Evolutionary conservation across 768 basidiomycete genomes (phyloP).

Genomic region (Lentinula detonsa): DNA sequence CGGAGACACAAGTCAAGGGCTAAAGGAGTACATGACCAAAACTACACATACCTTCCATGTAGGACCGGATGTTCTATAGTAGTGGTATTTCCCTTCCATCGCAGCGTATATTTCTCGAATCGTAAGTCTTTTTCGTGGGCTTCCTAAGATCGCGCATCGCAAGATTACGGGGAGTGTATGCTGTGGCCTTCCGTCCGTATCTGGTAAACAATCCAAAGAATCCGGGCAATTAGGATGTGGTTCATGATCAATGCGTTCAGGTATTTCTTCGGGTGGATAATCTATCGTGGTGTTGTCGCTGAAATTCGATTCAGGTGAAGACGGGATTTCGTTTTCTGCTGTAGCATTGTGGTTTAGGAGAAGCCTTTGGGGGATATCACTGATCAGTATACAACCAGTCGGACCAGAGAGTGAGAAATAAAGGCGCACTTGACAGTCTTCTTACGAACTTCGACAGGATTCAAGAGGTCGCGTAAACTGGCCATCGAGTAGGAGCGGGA

Average conservation of each 20-base stretch:
- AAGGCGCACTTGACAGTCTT: slow-evolving; percentile 35
- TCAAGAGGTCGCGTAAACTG: slow-evolving; percentile 49
- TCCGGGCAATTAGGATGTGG: slow-evolving; percentile 77
- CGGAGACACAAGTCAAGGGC: background rate
- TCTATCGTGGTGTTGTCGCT: slow-evolving; percentile 22
- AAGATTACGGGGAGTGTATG: slow-evolving; percentile 83
- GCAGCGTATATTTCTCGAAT: slow-evolving; percentile 83
- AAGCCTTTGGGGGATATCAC: slow-evolving; percentile 17
- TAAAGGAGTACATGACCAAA: background rate
- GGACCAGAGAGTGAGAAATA: background rate
- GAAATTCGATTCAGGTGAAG: slow-evolving; percentile 27
- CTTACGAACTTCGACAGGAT: slow-evolving; percentile 40
- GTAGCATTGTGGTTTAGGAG: slow-evolving; percentile 17
- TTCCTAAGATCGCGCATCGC: slow-evolving; percentile 78
- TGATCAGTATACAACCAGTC: background rate
- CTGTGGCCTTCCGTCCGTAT: slow-evolving; percentile 74
- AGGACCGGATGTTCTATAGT: slow-evolving; percentile 73
- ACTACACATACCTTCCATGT: slow-evolving; percentile 72
- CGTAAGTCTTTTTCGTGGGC: slow-evolving; percentile 66
- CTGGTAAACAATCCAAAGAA: slow-evolving; percentile 69
- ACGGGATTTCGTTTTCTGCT: slow-evolving; percentile 21
- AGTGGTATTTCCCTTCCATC: slow-evolving; percentile 82
- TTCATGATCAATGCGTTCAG: slow-evolving; percentile 34
- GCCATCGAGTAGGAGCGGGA: slow-evolving; percentile 34
- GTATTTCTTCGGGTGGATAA: slow-evolving; percentile 17